These are phyloP conservation scores for Candida tropicalis DNA, from an alignment of 1,139 yeast genomes.

Conservation along the genomic window DNA sequence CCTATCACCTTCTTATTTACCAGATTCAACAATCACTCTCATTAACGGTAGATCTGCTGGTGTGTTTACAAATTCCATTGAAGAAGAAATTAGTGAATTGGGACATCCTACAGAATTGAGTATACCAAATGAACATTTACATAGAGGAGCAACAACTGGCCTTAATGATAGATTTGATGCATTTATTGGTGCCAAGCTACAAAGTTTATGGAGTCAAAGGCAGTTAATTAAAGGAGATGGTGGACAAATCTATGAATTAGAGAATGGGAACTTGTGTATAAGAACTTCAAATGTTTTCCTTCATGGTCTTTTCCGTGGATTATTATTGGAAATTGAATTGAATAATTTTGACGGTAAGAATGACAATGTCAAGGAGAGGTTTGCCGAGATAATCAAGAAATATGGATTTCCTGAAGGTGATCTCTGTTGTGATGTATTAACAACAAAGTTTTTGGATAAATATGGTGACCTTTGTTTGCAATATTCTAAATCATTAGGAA, in stretches of 20 bases:
- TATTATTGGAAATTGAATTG: slow-evolving; percentile 59
- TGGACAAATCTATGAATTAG: slow-evolving; percentile 60
- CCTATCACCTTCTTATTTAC: slow-evolving; percentile 55
- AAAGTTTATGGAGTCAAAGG: slow-evolving; percentile 70
- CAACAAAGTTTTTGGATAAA: slow-evolving; percentile 27
- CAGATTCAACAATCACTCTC: slow-evolving; percentile 53
- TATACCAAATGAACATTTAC: slow-evolving; percentile 43
- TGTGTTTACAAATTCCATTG: slow-evolving; percentile 42
- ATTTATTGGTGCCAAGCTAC: slow-evolving; percentile 57
- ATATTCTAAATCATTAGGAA: slow-evolving; percentile 37
- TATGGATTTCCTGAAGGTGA: slow-evolving; percentile 46
- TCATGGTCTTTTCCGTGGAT: slow-evolving; percentile 75
- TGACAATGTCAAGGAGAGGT: slow-evolving; percentile 21
- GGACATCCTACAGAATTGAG: slow-evolving; percentile 22
- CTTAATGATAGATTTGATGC: slow-evolving; percentile 52
- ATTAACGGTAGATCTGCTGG: slow-evolving; percentile 51
- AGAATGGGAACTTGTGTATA: slow-evolving; percentile 47
- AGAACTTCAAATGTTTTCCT: slow-evolving; percentile 71
- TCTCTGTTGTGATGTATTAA: slow-evolving; percentile 39
- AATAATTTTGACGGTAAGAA: slow-evolving; percentile 21
- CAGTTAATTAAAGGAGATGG: slow-evolving; percentile 83
- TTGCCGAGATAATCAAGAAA: slow-evolving; percentile 33
- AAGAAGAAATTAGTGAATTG: slow-evolving; percentile 36
- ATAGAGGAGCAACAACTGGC: slow-evolving; percentile 51
- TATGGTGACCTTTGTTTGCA: slow-evolving; percentile 51